Base-by-base conservation (phyloP, 2,329 filamentous ascomycete genomes). In the Neodidymelliopsis sp. region DNA sequence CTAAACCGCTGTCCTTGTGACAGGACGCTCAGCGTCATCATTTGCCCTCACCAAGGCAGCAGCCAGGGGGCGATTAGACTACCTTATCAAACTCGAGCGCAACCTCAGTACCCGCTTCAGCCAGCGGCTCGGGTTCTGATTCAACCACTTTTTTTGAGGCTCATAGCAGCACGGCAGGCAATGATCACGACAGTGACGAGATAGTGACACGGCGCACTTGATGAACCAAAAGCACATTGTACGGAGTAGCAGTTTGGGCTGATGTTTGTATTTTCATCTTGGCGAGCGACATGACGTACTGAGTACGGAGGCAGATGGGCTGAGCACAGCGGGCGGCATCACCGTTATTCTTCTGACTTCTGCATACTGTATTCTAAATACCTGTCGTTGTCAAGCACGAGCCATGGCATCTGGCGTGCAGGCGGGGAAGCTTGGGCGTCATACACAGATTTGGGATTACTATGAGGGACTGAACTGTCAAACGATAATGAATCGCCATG, bases 341-440 rank as follows among this genome's bases (percentile, higher is more conserved):
- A 31, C 25, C 36, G 18, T 50, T 41, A 42, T 56, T 53, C 30
- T 55, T 59, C 36, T 45, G 42, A 50, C 46, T 60, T 47, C 51
- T 44, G 36, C 27, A 53, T 49, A 47, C 28, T 67, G 62, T 67
- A 66, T 63, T 62, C 47, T 67, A 66, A 46, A 61, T 56, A 43
- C 30, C 58, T 56, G 37, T 43, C 36, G 42, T 19, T 27, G 39
- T 47, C 38, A 46, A 31, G 42, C 49, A 51, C 34, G 34, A 53
- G 50, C 51, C 41, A 46, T 49, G 54, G 53, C 52, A 30, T 40
- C 30, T 46, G 48, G 49, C 43, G 48, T 40, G 24, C 41, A 30
- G 10, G n/a, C 43, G 35, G 20, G 29, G 29, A 9, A 23, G 43
- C 28, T 33, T 40, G 36, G 29, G 29, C 28, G 29, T n/a, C 20